Conservation (phyloP, 2,329 filamentous ascomycete species). For the Aureobasidium sp. region DNA sequence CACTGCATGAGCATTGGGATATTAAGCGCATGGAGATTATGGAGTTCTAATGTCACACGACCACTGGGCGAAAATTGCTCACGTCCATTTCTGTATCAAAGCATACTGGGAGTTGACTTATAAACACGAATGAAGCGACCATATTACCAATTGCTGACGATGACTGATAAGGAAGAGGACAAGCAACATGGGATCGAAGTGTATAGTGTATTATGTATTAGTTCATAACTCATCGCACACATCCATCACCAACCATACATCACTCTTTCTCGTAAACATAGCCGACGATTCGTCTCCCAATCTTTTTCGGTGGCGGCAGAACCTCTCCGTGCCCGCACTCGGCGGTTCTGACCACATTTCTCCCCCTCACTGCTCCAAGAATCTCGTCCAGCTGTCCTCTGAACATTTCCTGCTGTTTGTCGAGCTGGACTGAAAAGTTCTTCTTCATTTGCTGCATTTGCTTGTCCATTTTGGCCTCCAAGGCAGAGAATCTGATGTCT, state of each 20-base stretch:
- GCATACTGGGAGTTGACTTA: neutral
- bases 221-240: neutral
- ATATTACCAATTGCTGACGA: neutral
- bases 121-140: neutral
- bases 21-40: slow-evolving; percentile 3
- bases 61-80: neutral
- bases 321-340: slow-evolving; percentile 17
- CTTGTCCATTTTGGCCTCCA: neutral
- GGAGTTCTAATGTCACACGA: slow-evolving; percentile 10
- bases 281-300: slow-evolving; percentile 15
- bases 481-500: neutral
- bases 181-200: too few relatives aligned
- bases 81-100: neutral
- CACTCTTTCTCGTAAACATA: slow-evolving; percentile 17
- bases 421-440: neutral
- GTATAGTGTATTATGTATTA: neutral
- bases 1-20: slow-evolving; percentile 53
- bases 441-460: neutral
- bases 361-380: neutral
- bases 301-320: slow-evolving; percentile 17
- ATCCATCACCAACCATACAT: neutral
- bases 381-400: neutral
- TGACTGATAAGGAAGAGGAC: neutral
- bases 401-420: neutral
- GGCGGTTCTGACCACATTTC: neutral